phyloP scores from a whole-genome alignment of 345 rosid species.

The Brassica cretica region DNA sequence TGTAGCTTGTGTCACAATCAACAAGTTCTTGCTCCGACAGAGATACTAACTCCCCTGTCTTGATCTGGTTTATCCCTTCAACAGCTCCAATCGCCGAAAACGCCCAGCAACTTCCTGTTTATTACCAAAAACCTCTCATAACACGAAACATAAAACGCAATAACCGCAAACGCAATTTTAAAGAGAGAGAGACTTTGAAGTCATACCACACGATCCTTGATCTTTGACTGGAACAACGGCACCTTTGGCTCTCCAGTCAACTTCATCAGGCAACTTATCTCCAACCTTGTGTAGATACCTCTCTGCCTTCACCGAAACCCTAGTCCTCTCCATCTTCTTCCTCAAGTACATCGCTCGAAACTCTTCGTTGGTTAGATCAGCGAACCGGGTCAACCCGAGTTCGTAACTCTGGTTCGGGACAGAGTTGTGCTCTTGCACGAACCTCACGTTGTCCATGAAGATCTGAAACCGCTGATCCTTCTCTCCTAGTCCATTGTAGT shows the following conservation, averaged over 20 bases:
- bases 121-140: background rate
- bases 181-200: background rate
- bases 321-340: conserved; percentile 22
- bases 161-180: conserved; percentile 14
- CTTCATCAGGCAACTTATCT: conserved; percentile 38
- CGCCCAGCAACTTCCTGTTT: conserved; percentile 80
- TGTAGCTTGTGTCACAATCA: conserved; percentile 63
- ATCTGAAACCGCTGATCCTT: conserved; percentile 59
- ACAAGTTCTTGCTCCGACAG: conserved; percentile 78
- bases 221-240: conserved; percentile 49
- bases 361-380: conserved; percentile 74
- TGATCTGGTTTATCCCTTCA: conserved; percentile 73
- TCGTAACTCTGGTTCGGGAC: conserved; percentile 42
- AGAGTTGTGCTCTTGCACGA: conserved; percentile 56
- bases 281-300: conserved; percentile 41
- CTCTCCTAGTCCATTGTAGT: conserved; percentile 62
- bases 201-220: conserved; percentile 60
- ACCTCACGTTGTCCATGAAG: conserved; percentile 63
- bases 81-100: conserved; percentile 78
- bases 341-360: conserved; percentile 51
- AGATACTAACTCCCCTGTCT: conserved; percentile 58
- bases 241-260: conserved; percentile 59
- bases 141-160: background rate
- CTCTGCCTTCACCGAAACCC: conserved; percentile 19
- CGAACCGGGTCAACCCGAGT: conserved; percentile 66